Base-by-base conservation (phyloP, 441 rosid genomes). In the Monsonia emarginata region DNA sequence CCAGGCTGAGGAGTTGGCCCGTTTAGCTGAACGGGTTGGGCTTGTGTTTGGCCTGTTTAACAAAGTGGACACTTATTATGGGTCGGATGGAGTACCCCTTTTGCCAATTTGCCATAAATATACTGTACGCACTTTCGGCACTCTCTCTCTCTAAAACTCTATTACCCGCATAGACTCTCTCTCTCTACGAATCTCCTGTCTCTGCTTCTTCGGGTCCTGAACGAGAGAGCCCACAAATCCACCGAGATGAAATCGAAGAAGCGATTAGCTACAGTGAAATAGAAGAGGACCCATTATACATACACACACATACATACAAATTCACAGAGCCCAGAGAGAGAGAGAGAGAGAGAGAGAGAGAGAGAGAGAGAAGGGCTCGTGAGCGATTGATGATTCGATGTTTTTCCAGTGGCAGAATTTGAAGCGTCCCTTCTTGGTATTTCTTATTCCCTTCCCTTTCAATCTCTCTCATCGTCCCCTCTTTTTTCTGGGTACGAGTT, bases 381-480 rank as follows among this genome's bases (percentile, higher is more conserved):
- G 65, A 61, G 69, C 76, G 79, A 69, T 78, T 3, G 13, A 38
- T 83, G 87, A 81, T 80, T 81, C 78, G 67, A 67, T 67, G 44
- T 1, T 38, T 67, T 73, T 70, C 25, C 18, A 54, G 69, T 71
- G 80, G 79, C 66, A 44, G 83, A 73, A 66, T 82, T 80, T 75
- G 66, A 65, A 70, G 63, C 76, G n/a, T 61, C 69, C 67, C 52
- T 80, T 61, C 66, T 77, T 24, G 74, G 83, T 78, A 77, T 78
- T 78, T 78, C 65, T 68, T 74, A 28, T 65, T 75, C 68, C 65
- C 32, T 40, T 67, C 74, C 64, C 54, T 65, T 64, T 74, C 75
- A 31, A 1, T 13, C 67, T 61, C 46, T 56, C 58, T 28, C 60
- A 10, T 57, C 68, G 25, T 11, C n/a, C 44, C 31, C 8, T 26